These are phyloP conservation scores for Boletus smithii DNA, from an alignment of 1,284 basidiomycete species.

Conservation along the genomic window DNA sequence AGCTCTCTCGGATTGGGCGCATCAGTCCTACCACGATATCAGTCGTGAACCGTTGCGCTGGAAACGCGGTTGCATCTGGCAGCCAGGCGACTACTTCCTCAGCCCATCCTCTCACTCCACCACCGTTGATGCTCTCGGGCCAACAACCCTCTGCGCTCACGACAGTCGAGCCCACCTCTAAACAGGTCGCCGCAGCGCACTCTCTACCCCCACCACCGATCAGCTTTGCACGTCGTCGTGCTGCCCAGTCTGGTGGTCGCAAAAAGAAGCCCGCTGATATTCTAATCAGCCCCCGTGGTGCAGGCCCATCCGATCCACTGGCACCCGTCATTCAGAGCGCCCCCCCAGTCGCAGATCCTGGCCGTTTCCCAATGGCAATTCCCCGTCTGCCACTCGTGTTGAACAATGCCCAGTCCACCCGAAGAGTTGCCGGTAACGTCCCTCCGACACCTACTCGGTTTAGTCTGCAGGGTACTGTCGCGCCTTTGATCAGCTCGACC, in stretches of 20 bases:
- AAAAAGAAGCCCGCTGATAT: conserved; percentile 76
- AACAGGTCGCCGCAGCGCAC: conserved; percentile 14
- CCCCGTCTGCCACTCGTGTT: conserved; percentile 61
- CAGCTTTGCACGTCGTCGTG: conserved; percentile 70
- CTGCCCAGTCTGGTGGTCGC: conserved; percentile 51
- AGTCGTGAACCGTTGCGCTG: conserved; percentile 27
- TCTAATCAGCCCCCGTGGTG: conserved; percentile 64
- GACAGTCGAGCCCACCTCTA: conserved; percentile 19
- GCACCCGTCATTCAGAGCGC: conserved; percentile 71
- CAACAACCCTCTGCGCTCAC: too few species aligned
- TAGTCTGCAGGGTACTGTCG: conserved; percentile 41
- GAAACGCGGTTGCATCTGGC: conserved; percentile 24
- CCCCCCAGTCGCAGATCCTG: conserved; percentile 54
- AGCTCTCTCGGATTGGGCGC: conserved; percentile 28
- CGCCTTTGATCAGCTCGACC: conserved; percentile 22
- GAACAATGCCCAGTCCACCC: conserved; percentile 40
- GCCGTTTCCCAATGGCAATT: conserved; percentile 56
- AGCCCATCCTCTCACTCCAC: conserved; percentile 26
- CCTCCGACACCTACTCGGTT: conserved; percentile 72
- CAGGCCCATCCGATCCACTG: conserved; percentile 50
- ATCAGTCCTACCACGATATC: conserved; percentile 39
- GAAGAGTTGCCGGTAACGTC: conserved; percentile 53
- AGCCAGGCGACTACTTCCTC: conserved; percentile 21
- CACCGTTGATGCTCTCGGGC: conserved; percentile 27
- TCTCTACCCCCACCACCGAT: conserved; percentile 63